Percentiles rank a stretch among this genome's conserved stretches.
Evolutionary conservation across 345 rosid genomes (phyloP).

Genomic region (Aquilaria yunnanensis): DNA sequence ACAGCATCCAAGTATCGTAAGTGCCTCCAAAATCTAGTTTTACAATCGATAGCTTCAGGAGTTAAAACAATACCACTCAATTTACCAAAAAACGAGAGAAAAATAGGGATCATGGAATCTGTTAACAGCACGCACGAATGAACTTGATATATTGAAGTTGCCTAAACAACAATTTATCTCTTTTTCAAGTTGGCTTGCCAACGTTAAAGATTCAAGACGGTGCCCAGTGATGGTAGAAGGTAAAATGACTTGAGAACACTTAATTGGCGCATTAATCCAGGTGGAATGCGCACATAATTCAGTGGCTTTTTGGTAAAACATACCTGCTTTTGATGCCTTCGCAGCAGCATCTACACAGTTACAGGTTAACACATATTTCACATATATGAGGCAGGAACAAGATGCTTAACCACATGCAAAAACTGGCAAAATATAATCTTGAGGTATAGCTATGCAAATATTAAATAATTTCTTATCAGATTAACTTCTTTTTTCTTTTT

Average conservation of each 20-base stretch:
- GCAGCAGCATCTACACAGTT: slow-evolving; percentile 31
- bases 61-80: too few relatives aligned
- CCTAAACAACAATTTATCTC: slow-evolving; percentile 48
- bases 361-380: slow-evolving; percentile 9
- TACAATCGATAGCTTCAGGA: too few relatives aligned
- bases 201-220: slow-evolving; percentile 74
- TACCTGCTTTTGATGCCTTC: slow-evolving; percentile 23
- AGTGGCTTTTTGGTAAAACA: slow-evolving; percentile 32
- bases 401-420: background rate
- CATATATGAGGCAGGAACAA: background rate
- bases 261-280: slow-evolving; percentile 48
- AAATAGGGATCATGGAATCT: background rate
- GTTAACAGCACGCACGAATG: slow-evolving; percentile 39
- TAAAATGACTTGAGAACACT: slow-evolving; percentile 49
- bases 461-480: too few relatives aligned
- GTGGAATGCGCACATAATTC: slow-evolving; percentile 63
- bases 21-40: slow-evolving; percentile 69
- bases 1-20: slow-evolving; percentile 62
- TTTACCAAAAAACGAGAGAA: background rate
- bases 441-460: too few relatives aligned
- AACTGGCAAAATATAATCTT: too few relatives aligned
- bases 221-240: slow-evolving; percentile 77
- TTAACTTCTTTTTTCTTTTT: too few relatives aligned
- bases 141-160: slow-evolving; percentile 45
- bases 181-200: slow-evolving; percentile 81